Base-by-base conservation (phyloP, 2,329 filamentous ascomycete genomes). In the Spiromastix sp. region DNA sequence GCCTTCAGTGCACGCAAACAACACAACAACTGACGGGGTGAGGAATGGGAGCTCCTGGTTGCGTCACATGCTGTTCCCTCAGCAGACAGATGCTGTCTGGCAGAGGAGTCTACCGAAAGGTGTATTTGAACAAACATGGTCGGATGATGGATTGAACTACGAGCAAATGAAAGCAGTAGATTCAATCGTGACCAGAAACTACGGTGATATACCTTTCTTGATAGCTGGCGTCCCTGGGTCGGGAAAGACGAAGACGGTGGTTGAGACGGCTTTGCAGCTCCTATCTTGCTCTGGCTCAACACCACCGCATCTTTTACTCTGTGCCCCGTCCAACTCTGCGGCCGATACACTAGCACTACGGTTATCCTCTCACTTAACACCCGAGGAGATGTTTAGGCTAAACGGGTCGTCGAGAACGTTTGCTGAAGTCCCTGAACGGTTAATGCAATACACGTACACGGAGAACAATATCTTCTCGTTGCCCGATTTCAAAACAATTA, bases 21-120 rank as follows among this genome's bases (percentile, higher is more conserved):
- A 78, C 76, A 4, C 63, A 58, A 25, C 68, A 55, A 31, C 71
- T 68, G 8, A 65, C 56, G 7, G 66, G 57, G 9, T 72, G 61
- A 7, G 67, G 64, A 36, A 37, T 35, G 30, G 39, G 30, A 19
- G 26, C 21, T 37, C 32, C 18, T 53, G 49, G 50, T 34, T 48
- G n/a, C 37, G 39, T 7, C 41, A 30, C n/a, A 68, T 69, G 51
- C 51, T 70, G 2, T 68, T 68, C 34, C 66, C 67, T 2, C 46
- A 44, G 1, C 40, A 54, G 9, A 17, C 31, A 2, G 51, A 68
- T 40, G 62, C 61, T 10, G 34, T 45, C 3, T 38, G 57, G 16
- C 66, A 69, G 40, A 56, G 42, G 5, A 49, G 37, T 5, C 48
- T 70, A 19, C 57, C 62, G 24, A 53, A 43, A 9, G 48, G 55